Evolutionary conservation across 352 stramenopile species (phyloP), one percentile per base, ranked within the genome.

Genomic region (Phytophthora lateralis): DNA sequence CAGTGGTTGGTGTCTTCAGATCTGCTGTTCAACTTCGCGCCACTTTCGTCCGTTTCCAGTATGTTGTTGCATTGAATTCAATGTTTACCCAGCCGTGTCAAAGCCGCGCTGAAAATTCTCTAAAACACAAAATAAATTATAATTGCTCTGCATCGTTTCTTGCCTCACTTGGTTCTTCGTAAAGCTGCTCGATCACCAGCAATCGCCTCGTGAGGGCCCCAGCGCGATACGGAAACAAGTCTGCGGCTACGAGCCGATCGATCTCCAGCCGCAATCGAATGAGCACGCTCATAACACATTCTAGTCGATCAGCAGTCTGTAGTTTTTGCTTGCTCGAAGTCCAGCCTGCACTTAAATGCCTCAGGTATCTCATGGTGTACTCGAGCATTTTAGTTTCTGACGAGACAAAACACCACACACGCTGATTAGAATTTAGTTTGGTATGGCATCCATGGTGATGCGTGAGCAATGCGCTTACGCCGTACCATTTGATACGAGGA

Each of bases 401-500:
- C 14, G 26, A 52, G 32, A 15, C 5, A 63, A 66, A 38, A 21
- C 0, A 44, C 34, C 1, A 50, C 7, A 48, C 26, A 7, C 17
- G 21, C 56, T 9, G 18, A 27, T 61, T 24, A 63, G 44, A 29
- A 20, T 12, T 47, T 24, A 51, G 14, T 18, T 29, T 14, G 24
- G 15, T n/a, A n/a, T n/a, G n/a, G n/a, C n/a, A n/a, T n/a, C n/a
- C n/a, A n/a, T n/a, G 24, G 18, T 42, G n/a, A 11, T 15, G 7
- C 9, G 11, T 2, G 15, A 42, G 8, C 17, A 15, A 15, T 35
- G 4, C 9, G 3, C 42, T 26, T 17, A 32, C 27, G 1, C 27
- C 68, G 34, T 73, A 91, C 82, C 83, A n/a, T 82, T 86, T 27
- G 83, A 90, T 2, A 75, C 81, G 32, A 92, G 62, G 41, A 89